Evolutionary conservation across 495 filamentous ascomycete species (phyloP).

Genomic region (Tetracladium setigerum): DNA sequence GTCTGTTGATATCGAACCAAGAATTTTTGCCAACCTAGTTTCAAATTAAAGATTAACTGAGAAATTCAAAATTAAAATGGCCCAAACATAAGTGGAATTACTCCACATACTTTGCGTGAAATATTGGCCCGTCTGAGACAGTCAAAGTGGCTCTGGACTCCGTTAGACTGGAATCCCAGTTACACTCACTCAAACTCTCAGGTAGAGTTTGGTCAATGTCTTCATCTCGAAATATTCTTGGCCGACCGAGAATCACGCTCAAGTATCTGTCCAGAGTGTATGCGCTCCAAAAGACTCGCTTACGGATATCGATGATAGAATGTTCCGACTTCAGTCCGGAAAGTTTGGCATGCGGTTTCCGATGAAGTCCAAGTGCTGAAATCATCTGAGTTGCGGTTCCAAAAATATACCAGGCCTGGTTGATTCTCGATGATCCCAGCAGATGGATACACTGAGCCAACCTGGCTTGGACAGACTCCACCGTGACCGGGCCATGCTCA

Average conservation of each 20-base stretch:
- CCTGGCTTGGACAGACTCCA: constrained; percentile 30
- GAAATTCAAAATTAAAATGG: constrained; percentile 1
- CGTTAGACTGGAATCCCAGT: constrained; percentile 38
- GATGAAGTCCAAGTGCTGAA: constrained; percentile 27
- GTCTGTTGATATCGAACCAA: constrained; percentile 36
- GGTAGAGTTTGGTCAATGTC: constrained; percentile 48
- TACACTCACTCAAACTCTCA: constrained; percentile 43
- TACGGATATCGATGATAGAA: constrained; percentile 15
- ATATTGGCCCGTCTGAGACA: constrained; percentile 1
- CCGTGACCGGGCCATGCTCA: constrained; percentile 23
- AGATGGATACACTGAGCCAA: constrained; percentile 31
- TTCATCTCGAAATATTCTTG: constrained; percentile 43
- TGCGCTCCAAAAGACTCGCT: constrained; percentile 50
- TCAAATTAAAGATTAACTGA: background rate
- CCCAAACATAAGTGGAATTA: background rate
- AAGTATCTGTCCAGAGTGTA: constrained; percentile 51
- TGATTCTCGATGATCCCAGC: constrained; percentile 26
- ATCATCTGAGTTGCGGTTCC: constrained; percentile 29
- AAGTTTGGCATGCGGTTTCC: constrained; percentile 3
- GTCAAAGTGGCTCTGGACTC: constrained; percentile 16
- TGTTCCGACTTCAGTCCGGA: too few relatives aligned
- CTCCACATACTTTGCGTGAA: constrained; percentile 1
- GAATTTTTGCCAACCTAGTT: constrained; percentile 32
- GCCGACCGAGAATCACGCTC: constrained; percentile 45
- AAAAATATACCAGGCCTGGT: constrained; percentile 31